These are phyloP conservation scores for Phaffomyces thermotolerans DNA, from an alignment of 805 yeast species.

Conservation along the genomic window DNA sequence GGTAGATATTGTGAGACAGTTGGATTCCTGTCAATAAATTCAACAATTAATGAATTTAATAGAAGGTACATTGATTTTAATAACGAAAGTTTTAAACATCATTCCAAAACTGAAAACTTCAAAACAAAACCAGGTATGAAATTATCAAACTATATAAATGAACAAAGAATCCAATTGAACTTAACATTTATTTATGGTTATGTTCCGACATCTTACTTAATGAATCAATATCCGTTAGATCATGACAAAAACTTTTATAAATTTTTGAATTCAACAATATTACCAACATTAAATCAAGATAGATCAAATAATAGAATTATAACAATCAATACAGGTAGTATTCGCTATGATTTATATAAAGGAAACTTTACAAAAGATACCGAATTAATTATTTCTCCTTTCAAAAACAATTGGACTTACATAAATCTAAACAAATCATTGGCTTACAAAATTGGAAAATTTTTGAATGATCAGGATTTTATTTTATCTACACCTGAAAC, in stretches of 20 bases:
- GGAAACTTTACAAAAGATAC: slow-evolving; percentile 81
- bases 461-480: slow-evolving; percentile 51
- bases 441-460: slow-evolving; percentile 47
- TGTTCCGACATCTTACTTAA: slow-evolving; percentile 60
- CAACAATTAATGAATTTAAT: slow-evolving; percentile 30
- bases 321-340: slow-evolving; percentile 78
- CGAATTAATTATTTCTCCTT: slow-evolving; percentile 80
- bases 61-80: slow-evolving; percentile 84
- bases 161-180: slow-evolving; percentile 39
- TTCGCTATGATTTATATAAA: slow-evolving; percentile 76
- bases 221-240: slow-evolving; percentile 59
- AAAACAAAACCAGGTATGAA: slow-evolving; percentile 48
- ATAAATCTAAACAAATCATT: slow-evolving; percentile 50
- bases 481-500: slow-evolving; percentile 25
- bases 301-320: slow-evolving; percentile 35
- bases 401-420: slow-evolving; percentile 70
- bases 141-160: slow-evolving; percentile 38
- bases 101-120: slow-evolving; percentile 38
- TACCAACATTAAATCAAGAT: slow-evolving; percentile 38
- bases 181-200: slow-evolving; percentile 53
- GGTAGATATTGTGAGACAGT: slow-evolving; percentile 91
- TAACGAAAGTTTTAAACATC: slow-evolving; percentile 59
- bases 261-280: slow-evolving; percentile 48
- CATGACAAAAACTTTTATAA: slow-evolving; percentile 51
- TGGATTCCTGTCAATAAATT: slow-evolving; percentile 70